Percentiles rank a stretch among this genome's conserved stretches.
Evolutionary conservation across 441 rosid genomes (phyloP).

Genomic region (Sinapis alba): DNA sequence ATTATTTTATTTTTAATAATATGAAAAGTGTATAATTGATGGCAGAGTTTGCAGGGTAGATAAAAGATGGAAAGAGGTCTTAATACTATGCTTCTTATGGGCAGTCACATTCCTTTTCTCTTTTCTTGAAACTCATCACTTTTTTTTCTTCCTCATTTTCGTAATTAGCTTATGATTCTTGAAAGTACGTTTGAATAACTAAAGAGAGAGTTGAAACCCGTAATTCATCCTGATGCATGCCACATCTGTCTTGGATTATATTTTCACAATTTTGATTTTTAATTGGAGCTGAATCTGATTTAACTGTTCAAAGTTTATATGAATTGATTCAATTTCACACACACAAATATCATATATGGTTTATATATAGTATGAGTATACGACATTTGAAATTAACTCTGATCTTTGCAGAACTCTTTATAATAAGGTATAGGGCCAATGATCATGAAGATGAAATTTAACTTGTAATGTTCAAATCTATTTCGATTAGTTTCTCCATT

Average conservation of each 20-base stretch:
- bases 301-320: neutral
- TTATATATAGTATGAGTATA: neutral
- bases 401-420: neutral
- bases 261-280: neutral
- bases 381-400: neutral
- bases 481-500: neutral
- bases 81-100: conserved; percentile 38
- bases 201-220: neutral
- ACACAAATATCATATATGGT: neutral
- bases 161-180: neutral
- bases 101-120: neutral
- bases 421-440: neutral
- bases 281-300: neutral
- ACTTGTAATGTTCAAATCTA: neutral
- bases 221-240: neutral
- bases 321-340: neutral
- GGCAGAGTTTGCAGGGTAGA: conserved; percentile 25
- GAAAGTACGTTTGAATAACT: neutral
- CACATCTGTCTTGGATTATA: neutral
- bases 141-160: neutral
- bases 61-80: conserved; percentile 32
- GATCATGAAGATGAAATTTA: neutral
- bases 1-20: neutral
- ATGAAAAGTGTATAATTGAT: conserved; percentile 23
- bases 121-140: neutral